A percentile compares a stretch with the other conserved stretches of the same genome.
Evolutionary conservation across 2,329 filamentous ascomycete species (phyloP).

Genomic region (Pestalotiopsis sp.): DNA sequence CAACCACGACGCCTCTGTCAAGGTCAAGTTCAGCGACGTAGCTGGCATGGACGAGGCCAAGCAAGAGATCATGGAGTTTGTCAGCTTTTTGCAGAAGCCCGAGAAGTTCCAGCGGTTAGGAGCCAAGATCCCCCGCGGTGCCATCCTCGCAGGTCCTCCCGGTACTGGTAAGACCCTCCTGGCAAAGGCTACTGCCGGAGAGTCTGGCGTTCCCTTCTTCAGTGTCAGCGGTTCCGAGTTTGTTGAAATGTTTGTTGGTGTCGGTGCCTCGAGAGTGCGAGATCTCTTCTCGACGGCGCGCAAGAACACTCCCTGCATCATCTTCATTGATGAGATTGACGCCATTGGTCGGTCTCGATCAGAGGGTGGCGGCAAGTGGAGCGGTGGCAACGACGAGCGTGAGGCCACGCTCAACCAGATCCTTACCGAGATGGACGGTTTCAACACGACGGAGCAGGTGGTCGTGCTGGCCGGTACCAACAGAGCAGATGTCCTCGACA

Average conservation of each 20-base stretch:
- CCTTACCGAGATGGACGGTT: constrained; percentile 98
- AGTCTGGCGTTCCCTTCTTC: constrained; percentile 97
- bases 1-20: constrained; percentile 95
- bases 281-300: constrained; percentile 93
- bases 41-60: constrained; percentile 99
- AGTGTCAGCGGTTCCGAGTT: constrained; percentile 98
- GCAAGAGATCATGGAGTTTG: constrained; percentile 98
- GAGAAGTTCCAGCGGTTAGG: constrained; percentile 91
- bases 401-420: constrained; percentile 98
- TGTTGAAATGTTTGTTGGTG: constrained; percentile 99
- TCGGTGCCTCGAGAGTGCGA: constrained; percentile 91
- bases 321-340: constrained; percentile 99
- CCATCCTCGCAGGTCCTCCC: constrained; percentile 94
- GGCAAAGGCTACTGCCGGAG: constrained; percentile 95
- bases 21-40: constrained; percentile 96
- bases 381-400: constrained; percentile 94
- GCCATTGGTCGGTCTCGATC: constrained; percentile 90
- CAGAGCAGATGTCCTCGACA: constrained; percentile 90
- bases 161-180: constrained; percentile 98
- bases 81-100: constrained; percentile 93
- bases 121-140: constrained; percentile 96
- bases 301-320: constrained; percentile 97
- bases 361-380: constrained; percentile 75
- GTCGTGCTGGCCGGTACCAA: constrained; percentile 98
- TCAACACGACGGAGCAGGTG: constrained; percentile 95